A percentile compares a stretch with the other conserved stretches of the same genome.
Evolutionary conservation across 176 grass and related monocot genomes (phyloP).

Genomic region (Chloris gayana): DNA sequence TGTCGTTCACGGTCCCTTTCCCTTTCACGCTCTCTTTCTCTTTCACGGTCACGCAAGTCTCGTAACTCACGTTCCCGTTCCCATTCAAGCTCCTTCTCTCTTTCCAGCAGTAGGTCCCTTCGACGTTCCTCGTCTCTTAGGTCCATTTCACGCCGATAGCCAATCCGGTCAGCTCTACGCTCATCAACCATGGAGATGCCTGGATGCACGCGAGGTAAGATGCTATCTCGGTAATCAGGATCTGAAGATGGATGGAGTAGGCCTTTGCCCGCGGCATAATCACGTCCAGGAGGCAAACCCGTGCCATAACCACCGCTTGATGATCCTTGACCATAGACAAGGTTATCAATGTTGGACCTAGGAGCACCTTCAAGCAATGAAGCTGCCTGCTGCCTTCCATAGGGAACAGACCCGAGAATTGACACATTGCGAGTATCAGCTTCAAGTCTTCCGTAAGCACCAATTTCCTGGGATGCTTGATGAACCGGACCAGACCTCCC

Average conservation of each 20-base stretch:
- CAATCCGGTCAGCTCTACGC: constrained; percentile 53
- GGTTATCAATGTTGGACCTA: constrained; percentile 79
- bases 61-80: constrained; percentile 44
- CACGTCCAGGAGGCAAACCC: constrained; percentile 74
- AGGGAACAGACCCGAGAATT: constrained; percentile 74
- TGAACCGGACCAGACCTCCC: constrained; percentile 69
- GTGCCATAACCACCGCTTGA: constrained; percentile 62
- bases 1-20: constrained; percentile 52
- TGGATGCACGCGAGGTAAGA: constrained; percentile 56
- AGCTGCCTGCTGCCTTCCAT: constrained; percentile 68
- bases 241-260: constrained; percentile 61
- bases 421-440: constrained; percentile 69
- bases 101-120: constrained; percentile 64
- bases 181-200: constrained; percentile 80
- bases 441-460: constrained; percentile 72
- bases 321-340: constrained; percentile 66
- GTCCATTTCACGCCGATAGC: constrained; percentile 73
- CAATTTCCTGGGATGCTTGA: constrained; percentile 72
- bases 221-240: constrained; percentile 65
- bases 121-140: constrained; percentile 87
- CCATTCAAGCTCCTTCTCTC: constrained; percentile 53
- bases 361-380: constrained; percentile 81
- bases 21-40: constrained; percentile 55
- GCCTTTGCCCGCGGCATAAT: constrained; percentile 79
- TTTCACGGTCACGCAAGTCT: constrained; percentile 49